Percentiles rank a stretch among this genome's conserved stretches.
These are phyloP conservation scores for Solanum hybrid DNA, from an alignment of 305 asterid genomes.

Conservation along the genomic window DNA sequence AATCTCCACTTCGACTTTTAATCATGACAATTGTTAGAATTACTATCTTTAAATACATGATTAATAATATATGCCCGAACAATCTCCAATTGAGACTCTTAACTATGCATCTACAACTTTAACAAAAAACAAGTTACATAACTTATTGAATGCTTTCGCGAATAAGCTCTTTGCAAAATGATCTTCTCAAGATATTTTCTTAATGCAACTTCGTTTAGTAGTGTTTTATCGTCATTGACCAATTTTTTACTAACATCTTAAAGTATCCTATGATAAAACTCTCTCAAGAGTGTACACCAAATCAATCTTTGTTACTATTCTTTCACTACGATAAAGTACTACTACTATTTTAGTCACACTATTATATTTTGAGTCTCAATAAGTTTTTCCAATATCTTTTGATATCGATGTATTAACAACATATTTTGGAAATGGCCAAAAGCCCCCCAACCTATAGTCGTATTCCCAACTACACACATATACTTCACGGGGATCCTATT, in stretches of 20 bases:
- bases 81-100: neutral
- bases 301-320: neutral
- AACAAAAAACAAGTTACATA: neutral
- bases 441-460: neutral
- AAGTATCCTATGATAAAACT: neutral
- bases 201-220: too few species aligned
- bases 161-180: too few species aligned
- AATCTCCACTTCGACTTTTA: neutral
- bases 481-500: neutral
- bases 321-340: neutral
- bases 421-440: neutral
- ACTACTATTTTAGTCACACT: neutral
- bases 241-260: neutral
- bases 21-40: neutral
- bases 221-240: neutral
- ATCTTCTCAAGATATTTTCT: neutral
- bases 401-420: neutral
- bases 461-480: neutral
- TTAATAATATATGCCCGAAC: neutral
- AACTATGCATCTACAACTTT: neutral
- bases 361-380: neutral
- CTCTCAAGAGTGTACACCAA: neutral
- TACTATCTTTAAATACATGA: neutral
- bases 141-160: neutral
- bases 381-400: neutral